A percentile compares a stretch with the other conserved stretches of the same genome.
phyloP scores from a whole-genome alignment of 192 early-diverging fungal genomes.

The Gorgonomyces haynaldii region DNA sequence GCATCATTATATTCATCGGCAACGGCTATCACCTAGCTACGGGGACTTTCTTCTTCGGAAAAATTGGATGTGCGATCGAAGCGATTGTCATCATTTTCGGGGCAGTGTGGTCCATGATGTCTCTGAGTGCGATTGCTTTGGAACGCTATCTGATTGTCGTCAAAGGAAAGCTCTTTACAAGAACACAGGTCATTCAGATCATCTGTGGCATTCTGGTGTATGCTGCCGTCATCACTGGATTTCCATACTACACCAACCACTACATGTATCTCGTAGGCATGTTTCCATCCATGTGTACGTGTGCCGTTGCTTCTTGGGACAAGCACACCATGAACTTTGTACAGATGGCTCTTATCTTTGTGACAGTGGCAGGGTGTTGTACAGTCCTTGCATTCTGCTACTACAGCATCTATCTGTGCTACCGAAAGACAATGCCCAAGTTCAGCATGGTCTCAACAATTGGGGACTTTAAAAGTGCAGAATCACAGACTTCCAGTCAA shows the following conservation, averaged over 20 bases:
- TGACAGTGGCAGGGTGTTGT: slow-evolving; percentile 1
- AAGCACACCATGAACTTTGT: not conserved
- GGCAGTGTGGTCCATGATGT: not conserved
- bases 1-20: too few species aligned
- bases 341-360: not conserved
- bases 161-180: not conserved
- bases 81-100: not conserved
- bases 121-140: not conserved
- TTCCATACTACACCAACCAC: not conserved
- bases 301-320: not conserved
- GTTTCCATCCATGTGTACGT: not conserved
- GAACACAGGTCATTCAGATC: not conserved
- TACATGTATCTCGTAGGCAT: not conserved
- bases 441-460: too few species aligned
- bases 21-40: too few species aligned
- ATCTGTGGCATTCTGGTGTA: not conserved
- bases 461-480: too few species aligned
- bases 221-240: not conserved
- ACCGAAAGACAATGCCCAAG: too few species aligned
- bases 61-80: slow-evolving; percentile 1
- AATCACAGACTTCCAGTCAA: too few species aligned
- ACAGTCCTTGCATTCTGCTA: too few species aligned
- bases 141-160: slow-evolving; percentile 1
- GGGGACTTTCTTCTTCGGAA: too few species aligned
- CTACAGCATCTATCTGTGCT: too few species aligned